Base-by-base conservation (phyloP, 2,329 filamentous ascomycete genomes). In the Sodiomyces alkalinus region DNA sequence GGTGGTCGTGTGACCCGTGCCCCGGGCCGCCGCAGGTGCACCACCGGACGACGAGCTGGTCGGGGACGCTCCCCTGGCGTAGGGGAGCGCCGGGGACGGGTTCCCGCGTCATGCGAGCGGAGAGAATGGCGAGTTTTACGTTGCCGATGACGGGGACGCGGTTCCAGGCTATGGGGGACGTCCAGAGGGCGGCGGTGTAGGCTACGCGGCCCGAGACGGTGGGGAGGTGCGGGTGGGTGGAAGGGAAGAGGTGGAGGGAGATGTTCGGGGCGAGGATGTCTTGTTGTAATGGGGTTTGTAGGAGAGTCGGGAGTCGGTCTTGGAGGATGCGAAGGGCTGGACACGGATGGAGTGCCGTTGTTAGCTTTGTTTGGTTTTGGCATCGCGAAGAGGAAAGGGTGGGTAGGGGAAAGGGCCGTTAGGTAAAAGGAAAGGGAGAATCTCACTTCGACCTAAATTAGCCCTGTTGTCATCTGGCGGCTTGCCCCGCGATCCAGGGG, bases 91-190 rank as follows among this genome's bases (percentile, higher is more conserved):
- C 27, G 45, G 56, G 60, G 17, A 60, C 41, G 6, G 61, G 60
- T 38, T 64, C 64, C 34, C 70, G 68, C 32, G 78, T 71, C 68
- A 98, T 90, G 41, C 87, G 80, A 59, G 93, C 86, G 9, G 81
- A 87, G 12, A 92, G 54, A 29, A 98, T 90, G 42, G 82, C 74
- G 8, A 98, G 68, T 41, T 74, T 76, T 24, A 94, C 82, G 44
- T 93, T 92, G 39, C 87, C 86, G 18, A 94, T 68, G 13, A 96
- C 71, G 3, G 90, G 90, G 1, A 98, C 68, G 17, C 81, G 74
- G 44, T 92, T 92, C 90, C 90, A 98, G 17, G 86, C 87, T 28
- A 98, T 78, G 0, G 90, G 90, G 0, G 86, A 85, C 1, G 90
- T 94, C 86, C 86, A 96, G 20, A 98, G 62, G 3, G 90, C 90